Percentiles rank a stretch among this genome's conserved stretches.
phyloP scores from a whole-genome alignment of 257 asterid genomes.

The Leptodermis oblonga region DNA sequence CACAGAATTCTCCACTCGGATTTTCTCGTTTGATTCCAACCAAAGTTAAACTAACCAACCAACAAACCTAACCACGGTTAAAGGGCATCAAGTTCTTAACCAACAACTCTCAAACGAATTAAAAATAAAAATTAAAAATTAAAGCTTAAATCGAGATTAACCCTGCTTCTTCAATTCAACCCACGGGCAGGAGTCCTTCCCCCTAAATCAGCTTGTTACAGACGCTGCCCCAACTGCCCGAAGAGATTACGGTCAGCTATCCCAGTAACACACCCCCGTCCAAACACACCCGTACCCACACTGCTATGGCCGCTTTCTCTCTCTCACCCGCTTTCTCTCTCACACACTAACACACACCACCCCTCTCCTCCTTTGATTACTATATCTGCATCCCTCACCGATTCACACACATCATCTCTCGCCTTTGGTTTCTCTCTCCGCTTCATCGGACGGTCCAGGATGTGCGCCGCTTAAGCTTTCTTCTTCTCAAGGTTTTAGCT shows the following conservation, averaged over 20 bases:
- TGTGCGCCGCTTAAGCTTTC: slow-evolving; percentile 34
- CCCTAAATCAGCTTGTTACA: background rate
- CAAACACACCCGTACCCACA: slow-evolving; percentile 11
- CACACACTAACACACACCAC: slow-evolving; percentile 9
- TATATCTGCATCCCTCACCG: slow-evolving; percentile 11
- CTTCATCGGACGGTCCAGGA: slow-evolving; percentile 54
- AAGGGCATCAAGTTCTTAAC: slow-evolving; percentile 11
- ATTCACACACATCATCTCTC: slow-evolving; percentile 15
- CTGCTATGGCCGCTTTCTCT: background rate
- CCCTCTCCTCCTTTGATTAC: slow-evolving; percentile 2
- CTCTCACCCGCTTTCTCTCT: slow-evolving; percentile 4
- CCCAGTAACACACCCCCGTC: slow-evolving; percentile 17
- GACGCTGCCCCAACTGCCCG: slow-evolving; percentile 22
- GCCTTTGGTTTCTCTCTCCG: slow-evolving; percentile 29
- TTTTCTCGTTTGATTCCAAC: background rate
- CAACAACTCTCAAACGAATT: background rate
- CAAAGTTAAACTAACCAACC: background rate
- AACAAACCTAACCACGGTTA: slow-evolving; percentile 8
- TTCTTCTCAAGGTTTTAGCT: slow-evolving; percentile 28
- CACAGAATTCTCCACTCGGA: background rate
- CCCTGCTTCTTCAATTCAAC: background rate
- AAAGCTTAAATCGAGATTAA: background rate
- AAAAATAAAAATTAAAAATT: background rate
- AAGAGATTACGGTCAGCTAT: slow-evolving; percentile 12
- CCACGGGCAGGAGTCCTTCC: slow-evolving; percentile 1